Evolutionary conservation across 805 yeast species (phyloP).

Genomic region (Myxozyma monticola): DNA sequence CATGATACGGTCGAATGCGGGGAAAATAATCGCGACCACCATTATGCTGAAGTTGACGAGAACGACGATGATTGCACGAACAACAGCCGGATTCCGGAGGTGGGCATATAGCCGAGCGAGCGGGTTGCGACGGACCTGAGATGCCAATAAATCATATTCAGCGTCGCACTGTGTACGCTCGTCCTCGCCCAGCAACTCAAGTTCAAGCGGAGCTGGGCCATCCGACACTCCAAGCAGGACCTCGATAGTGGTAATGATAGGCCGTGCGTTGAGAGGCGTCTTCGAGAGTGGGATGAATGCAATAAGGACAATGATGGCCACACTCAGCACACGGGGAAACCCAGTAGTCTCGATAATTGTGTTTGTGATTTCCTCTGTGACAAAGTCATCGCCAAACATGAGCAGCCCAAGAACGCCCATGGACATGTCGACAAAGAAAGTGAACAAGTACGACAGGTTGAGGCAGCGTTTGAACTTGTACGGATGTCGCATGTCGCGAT

Average conservation of each 20-base stretch:
- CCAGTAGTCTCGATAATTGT: conserved; percentile 65
- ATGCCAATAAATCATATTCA: conserved; percentile 1
- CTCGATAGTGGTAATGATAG: conserved; percentile 72
- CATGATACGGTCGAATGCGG: conserved; percentile 78
- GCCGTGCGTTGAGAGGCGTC: conserved; percentile 79
- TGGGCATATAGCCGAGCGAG: background rate
- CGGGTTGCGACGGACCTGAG: conserved; percentile 1
- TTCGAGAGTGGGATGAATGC: conserved; percentile 84
- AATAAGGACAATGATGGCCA: conserved; percentile 59
- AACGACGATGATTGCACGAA: conserved; percentile 41
- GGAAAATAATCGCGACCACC: conserved; percentile 60
- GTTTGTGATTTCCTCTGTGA: conserved; percentile 53
- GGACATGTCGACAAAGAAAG: conserved; percentile 57
- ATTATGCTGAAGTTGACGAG: conserved; percentile 60
- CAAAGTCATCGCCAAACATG: conserved; percentile 67
- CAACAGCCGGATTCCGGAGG: conserved; percentile 4
- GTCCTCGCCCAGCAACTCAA: background rate
- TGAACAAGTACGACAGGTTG: conserved; percentile 56
- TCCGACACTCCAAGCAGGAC: conserved; percentile 45
- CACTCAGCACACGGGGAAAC: conserved; percentile 62
- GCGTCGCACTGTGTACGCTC: too few species aligned
- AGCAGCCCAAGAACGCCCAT: conserved; percentile 69
- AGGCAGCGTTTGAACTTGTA: conserved; percentile 55
- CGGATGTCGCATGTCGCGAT: conserved; percentile 74
- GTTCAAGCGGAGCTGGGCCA: conserved; percentile 10